Evolutionary conservation across 352 stramenopile species (phyloP).

Genomic region (Hyaloperonospora arabidopsidis): DNA sequence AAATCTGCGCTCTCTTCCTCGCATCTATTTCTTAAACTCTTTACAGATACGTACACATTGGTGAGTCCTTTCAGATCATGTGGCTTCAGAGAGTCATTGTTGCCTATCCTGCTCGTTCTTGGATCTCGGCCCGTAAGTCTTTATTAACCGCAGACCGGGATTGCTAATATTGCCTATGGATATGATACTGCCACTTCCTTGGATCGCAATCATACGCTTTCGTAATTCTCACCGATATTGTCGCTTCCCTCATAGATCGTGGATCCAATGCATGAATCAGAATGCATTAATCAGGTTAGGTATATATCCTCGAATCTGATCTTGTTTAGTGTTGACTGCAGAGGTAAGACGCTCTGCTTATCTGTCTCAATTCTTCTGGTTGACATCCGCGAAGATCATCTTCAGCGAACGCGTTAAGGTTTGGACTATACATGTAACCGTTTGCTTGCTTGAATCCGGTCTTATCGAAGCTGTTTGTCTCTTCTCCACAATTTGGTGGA

Average conservation of each 20-base stretch:
- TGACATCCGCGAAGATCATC: not conserved
- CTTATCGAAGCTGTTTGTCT: not conserved
- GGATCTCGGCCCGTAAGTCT: not conserved
- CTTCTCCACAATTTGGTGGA: not conserved
- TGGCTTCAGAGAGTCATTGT: not conserved
- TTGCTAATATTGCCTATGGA: slow-evolving; percentile 7
- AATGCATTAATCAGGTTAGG: no score
- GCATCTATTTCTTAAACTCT: not conserved
- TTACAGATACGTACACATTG: slow-evolving; percentile 1
- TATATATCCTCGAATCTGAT: no score
- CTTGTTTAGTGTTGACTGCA: no score
- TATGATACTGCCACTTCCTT: slow-evolving; percentile 7
- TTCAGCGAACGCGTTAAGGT: not conserved
- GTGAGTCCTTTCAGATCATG: not conserved
- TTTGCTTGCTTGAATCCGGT: not conserved
- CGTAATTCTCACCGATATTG: no score
- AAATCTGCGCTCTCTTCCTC: no score
- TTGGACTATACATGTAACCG: not conserved
- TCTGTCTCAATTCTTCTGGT: not conserved
- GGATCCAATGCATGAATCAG: no score
- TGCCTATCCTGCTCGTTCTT: not conserved
- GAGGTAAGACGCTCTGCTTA: not conserved
- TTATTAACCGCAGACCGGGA: not conserved
- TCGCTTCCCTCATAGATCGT: no score
- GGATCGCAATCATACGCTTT: no score